Percentiles rank a stretch among this genome's conserved stretches.
Evolutionary conservation across 2,329 filamentous ascomycete species (phyloP).

Genomic region (Beauveria sp.): DNA sequence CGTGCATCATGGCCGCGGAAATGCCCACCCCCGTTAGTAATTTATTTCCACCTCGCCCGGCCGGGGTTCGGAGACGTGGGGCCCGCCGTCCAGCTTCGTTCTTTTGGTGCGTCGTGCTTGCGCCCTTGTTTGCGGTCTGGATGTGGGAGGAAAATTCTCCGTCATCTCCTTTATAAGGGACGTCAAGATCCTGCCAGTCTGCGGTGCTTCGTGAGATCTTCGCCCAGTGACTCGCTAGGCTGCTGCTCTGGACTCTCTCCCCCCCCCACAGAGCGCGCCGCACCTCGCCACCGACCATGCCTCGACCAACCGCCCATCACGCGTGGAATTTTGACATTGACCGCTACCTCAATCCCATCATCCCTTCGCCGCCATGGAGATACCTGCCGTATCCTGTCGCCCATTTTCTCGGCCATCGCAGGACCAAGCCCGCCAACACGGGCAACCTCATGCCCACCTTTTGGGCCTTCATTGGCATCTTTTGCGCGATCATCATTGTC

Average conservation of each 20-base stretch:
- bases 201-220: background rate
- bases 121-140: background rate
- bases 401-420: slow-evolving; percentile 60
- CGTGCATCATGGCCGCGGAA: background rate
- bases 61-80: slow-evolving; percentile 9
- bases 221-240: background rate
- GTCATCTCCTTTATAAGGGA: background rate
- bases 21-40: background rate
- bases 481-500: slow-evolving; percentile 53
- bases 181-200: background rate
- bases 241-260: background rate
- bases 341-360: slow-evolving; percentile 60
- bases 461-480: slow-evolving; percentile 60
- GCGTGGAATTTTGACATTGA: slow-evolving; percentile 66
- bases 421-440: slow-evolving; percentile 26
- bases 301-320: background rate
- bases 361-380: slow-evolving; percentile 59
- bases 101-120: background rate
- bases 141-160: background rate
- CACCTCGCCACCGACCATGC: background rate
- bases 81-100: background rate
- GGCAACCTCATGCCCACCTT: slow-evolving; percentile 53
- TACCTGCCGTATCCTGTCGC: slow-evolving; percentile 58
- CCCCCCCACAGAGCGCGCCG: background rate
- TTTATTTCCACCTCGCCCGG: background rate